These are phyloP conservation scores for Podila minutissima DNA, from an alignment of 192 early-diverging fungal species.

Conservation along the genomic window DNA sequence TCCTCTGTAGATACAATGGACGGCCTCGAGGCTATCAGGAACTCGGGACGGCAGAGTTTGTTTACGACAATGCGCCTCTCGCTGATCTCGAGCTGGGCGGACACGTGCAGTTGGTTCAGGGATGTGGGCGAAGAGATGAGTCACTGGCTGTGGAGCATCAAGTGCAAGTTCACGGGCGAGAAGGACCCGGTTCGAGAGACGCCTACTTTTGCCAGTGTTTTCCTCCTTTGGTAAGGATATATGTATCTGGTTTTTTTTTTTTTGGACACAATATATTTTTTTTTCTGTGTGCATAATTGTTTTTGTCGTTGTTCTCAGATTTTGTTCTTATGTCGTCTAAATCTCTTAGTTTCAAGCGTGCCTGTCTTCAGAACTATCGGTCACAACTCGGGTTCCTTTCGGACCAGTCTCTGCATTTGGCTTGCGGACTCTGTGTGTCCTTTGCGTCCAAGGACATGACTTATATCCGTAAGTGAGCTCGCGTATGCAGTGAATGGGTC, in stretches of 20 bases:
- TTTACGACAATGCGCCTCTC: constrained; percentile 24
- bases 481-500: neutral
- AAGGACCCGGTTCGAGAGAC: constrained; percentile 56
- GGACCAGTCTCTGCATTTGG: constrained; percentile 63
- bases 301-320: neutral
- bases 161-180: constrained; percentile 30
- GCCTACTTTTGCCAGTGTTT: constrained; percentile 45
- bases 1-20: constrained; percentile 7
- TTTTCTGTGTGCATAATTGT: neutral
- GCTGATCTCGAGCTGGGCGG: constrained; percentile 36
- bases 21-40: constrained; percentile 1
- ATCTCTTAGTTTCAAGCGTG: constrained; percentile 47
- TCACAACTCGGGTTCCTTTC: constrained; percentile 49
- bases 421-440: constrained; percentile 61
- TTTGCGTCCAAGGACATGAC: constrained; percentile 55
- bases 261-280: neutral
- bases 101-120: constrained; percentile 7
- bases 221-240: constrained; percentile 32
- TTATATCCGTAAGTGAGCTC: constrained; percentile 55
- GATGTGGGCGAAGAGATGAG: constrained; percentile 26
- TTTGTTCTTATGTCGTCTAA: neutral
- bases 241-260: neutral
- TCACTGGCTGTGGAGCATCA: constrained; percentile 44
- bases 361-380: constrained; percentile 61
- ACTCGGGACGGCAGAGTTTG: neutral